Conservation (phyloP, 768 basidiomycete species). For the Atractiella rhizophila region DNA sequence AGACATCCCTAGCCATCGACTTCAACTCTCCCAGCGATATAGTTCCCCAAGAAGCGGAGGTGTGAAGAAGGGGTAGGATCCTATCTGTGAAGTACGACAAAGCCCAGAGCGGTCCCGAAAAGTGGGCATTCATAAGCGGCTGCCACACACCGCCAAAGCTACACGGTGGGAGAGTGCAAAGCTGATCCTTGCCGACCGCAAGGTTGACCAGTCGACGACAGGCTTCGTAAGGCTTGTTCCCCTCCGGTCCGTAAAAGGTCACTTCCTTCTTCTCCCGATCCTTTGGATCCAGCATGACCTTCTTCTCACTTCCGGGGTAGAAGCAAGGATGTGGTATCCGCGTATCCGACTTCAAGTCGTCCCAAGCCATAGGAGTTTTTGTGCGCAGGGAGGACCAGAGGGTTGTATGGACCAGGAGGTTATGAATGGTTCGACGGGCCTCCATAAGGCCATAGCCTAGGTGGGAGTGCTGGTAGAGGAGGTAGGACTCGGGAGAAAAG, state of each 20-base stretch:
- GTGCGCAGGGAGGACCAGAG: conserved; percentile 18
- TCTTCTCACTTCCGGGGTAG: conserved; percentile 35
- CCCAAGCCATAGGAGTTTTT: conserved; percentile 20
- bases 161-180: conserved; percentile 78
- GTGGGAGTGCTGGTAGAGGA: conserved; percentile 91
- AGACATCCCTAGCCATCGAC: conserved; percentile 41
- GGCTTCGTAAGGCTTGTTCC: conserved; percentile 63
- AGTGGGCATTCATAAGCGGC: conserved; percentile 71
- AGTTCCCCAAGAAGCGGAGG: too few species aligned
- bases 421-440: conserved; percentile 59
- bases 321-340: conserved; percentile 58
- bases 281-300: conserved; percentile 37
- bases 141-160: conserved; percentile 96
- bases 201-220: conserved; percentile 62
- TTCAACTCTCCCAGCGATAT: conserved; percentile 15
- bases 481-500: conserved; percentile 44
- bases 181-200: conserved; percentile 83
- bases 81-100: conserved; percentile 98
- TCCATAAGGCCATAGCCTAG: conserved; percentile 87
- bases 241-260: conserved; percentile 58
- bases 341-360: conserved; percentile 19
- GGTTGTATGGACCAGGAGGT: conserved; percentile 66
- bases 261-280: conserved; percentile 32
- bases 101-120: conserved; percentile 32
- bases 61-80: conserved; percentile 55